phyloP scores from a whole-genome alignment of 148 eudicot genomes.

The Hydrangea macrophylla region DNA sequence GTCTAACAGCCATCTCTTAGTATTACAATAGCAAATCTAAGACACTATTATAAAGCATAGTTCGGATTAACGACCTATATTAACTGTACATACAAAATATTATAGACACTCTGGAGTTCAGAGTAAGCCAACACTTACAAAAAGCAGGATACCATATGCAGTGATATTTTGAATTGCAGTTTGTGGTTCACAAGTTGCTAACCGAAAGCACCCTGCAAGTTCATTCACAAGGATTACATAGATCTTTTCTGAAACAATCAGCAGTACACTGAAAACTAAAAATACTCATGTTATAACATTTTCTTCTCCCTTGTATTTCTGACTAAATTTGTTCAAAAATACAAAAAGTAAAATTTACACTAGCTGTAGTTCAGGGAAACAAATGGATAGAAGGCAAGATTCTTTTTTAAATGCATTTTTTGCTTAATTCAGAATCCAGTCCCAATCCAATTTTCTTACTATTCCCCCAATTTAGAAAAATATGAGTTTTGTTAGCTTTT shows the following conservation, averaged over 20 bases:
- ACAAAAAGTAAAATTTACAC: too few species aligned
- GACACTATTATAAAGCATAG: background rate
- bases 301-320: too few species aligned
- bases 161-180: constrained; percentile 72
- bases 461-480: too few species aligned
- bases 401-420: too few species aligned
- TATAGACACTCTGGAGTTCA: background rate
- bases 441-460: too few species aligned
- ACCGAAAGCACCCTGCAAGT: constrained; percentile 62
- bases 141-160: constrained; percentile 70
- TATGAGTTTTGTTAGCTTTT: too few species aligned
- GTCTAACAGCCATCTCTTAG: background rate
- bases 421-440: too few species aligned
- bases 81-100: background rate
- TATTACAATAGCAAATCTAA: background rate
- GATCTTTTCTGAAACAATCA: background rate
- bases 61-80: background rate
- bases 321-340: too few species aligned
- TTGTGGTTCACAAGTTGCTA: constrained; percentile 60
- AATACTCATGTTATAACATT: too few species aligned
- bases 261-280: background rate
- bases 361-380: too few species aligned
- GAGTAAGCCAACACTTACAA: constrained; percentile 50
- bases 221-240: background rate
- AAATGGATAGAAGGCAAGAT: too few species aligned